Conservation (phyloP, 345 rosid genomes). For the Eutrema yunnanense region DNA sequence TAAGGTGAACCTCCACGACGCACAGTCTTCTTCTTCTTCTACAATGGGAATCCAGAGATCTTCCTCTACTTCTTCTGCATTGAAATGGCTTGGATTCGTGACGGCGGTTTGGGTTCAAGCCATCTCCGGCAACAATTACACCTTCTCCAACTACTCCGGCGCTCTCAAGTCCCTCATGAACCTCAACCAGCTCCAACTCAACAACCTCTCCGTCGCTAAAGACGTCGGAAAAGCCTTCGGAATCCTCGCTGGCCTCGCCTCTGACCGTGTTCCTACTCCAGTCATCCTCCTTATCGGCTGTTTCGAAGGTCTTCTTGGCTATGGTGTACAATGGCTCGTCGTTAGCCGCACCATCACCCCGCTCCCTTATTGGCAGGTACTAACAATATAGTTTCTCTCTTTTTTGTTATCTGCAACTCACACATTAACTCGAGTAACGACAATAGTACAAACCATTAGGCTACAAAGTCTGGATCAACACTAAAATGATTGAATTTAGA, state of each 20-base stretch:
- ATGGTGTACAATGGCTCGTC: constrained; percentile 93
- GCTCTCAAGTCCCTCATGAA: constrained; percentile 80
- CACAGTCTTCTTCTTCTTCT: not conserved
- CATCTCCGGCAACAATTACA: constrained; percentile 91
- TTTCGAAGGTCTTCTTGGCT: constrained; percentile 82
- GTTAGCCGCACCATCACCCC: constrained; percentile 63
- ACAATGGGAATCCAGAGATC: constrained; percentile 21
- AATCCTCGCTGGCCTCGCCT: constrained; percentile 83
- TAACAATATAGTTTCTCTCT: not conserved
- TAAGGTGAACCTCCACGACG: not conserved
- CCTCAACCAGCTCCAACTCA: constrained; percentile 76
- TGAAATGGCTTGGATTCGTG: constrained; percentile 90
- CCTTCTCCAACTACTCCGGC: constrained; percentile 86
- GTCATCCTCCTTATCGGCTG: constrained; percentile 73
- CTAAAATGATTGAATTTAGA: no score
- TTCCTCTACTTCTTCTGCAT: constrained; percentile 23
- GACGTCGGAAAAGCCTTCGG: constrained; percentile 96
- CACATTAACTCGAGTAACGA: no score
- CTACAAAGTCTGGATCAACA: no score
- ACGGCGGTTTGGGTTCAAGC: constrained; percentile 95
- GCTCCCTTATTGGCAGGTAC: constrained; percentile 86
- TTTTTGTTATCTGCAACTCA: no score
- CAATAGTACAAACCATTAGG: no score
- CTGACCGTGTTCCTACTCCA: constrained; percentile 65
- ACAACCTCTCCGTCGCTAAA: constrained; percentile 80